Conservation (phyloP, 768 basidiomycete species). For the Crepidotus variabilis region DNA sequence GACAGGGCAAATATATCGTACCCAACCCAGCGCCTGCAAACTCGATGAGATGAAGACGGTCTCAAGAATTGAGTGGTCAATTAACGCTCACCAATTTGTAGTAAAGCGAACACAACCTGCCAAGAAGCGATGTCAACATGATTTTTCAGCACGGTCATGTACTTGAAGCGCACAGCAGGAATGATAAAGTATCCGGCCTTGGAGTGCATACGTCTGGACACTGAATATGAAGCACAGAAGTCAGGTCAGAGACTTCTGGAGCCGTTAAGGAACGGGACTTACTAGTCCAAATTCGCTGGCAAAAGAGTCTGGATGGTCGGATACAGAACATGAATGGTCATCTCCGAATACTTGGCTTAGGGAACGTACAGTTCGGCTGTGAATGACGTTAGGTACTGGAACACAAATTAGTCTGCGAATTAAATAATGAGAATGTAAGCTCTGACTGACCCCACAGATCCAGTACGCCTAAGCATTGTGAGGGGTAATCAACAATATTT, state of each 20-base stretch:
- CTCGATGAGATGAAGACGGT: too few species aligned
- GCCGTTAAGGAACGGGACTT: background rate
- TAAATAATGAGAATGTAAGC: too few species aligned
- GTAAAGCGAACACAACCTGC: background rate
- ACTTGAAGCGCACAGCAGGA: background rate
- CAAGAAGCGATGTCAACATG: background rate
- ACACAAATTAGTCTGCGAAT: background rate
- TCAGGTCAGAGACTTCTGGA: background rate
- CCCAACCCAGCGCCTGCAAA: too few species aligned
- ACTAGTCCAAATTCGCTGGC: background rate
- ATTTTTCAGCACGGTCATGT: background rate
- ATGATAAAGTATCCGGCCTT: background rate
- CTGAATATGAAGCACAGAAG: background rate
- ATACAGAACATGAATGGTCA: background rate
- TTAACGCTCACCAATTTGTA: background rate
- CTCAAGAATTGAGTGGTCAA: background rate
- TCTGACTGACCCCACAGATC: too few species aligned
- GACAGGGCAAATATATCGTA: too few species aligned
- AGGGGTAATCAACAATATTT: too few species aligned
- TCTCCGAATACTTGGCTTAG: background rate
- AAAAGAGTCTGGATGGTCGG: background rate
- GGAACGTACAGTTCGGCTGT: background rate
- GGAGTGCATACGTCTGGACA: background rate
- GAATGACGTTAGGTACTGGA: background rate
- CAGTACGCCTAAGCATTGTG: too few species aligned